Evolutionary conservation across 148 eudicot genomes (phyloP).

Genomic region (Fallopia convolvulus): DNA sequence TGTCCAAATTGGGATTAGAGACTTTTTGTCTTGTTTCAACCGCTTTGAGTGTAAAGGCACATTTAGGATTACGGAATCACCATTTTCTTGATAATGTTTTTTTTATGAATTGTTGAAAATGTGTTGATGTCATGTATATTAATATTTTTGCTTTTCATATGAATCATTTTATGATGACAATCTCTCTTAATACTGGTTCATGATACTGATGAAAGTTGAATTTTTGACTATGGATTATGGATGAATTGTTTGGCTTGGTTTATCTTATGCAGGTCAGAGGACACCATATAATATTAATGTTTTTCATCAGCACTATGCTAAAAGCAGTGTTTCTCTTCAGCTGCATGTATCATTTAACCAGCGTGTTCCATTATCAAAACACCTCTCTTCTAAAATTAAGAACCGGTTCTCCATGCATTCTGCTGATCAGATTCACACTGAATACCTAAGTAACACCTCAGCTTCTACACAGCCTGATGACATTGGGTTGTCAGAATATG

Average conservation of each 20-base stretch:
- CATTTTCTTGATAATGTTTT: background rate
- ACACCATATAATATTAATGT: slow-evolving; percentile 14
- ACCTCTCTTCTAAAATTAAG: slow-evolving; percentile 22
- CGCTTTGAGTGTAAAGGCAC: background rate
- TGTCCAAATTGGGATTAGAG: too few species aligned
- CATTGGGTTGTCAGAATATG: slow-evolving; percentile 32
- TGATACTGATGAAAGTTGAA: background rate
- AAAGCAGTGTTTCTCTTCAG: slow-evolving; percentile 20
- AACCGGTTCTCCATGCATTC: slow-evolving; percentile 17
- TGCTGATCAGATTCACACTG: slow-evolving; percentile 20
- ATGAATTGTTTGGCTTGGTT: background rate
- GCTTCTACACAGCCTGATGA: slow-evolving; percentile 33
- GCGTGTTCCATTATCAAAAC: slow-evolving; percentile 23
- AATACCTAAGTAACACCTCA: slow-evolving; percentile 22
- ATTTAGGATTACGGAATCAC: background rate
- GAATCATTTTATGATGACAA: background rate
- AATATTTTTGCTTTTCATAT: background rate
- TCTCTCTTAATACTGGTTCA: background rate
- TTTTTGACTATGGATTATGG: background rate
- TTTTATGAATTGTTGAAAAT: background rate
- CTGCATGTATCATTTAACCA: slow-evolving; percentile 20
- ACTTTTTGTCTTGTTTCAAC: too few species aligned
- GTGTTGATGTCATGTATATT: background rate
- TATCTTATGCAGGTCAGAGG: slow-evolving; percentile 21
- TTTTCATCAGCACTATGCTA: slow-evolving; percentile 17